Base-by-base conservation (phyloP, 768 basidiomycete species). In the Chiua virens region DNA sequence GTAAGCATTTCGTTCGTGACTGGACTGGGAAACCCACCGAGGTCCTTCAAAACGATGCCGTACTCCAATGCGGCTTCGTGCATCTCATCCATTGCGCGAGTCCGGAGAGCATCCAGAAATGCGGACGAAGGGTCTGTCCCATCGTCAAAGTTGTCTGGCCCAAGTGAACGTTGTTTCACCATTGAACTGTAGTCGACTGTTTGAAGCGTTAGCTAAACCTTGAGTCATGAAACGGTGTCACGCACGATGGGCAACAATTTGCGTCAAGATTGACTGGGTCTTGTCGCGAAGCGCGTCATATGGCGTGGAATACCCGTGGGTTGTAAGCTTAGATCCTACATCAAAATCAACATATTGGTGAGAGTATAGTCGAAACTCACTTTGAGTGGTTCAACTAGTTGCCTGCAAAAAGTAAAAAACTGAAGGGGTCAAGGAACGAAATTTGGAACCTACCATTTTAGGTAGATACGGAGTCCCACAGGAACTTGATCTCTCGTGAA, bases 401-500 rank as follows among this genome's bases (percentile, higher is more conserved):
- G 79, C 78, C 76, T 76, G 43, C 11, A 25, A 25, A 21, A 25
- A 20, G 21, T 50, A 13, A 47, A 28, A 27, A 23, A 27, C 20
- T 40, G 20, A 17, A 34, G 18, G 20, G 37, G 7, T 34, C 20
- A 21, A 30, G n/a, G 42, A 54, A 11, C 1, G 21, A 49, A 39
- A 45, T 9, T 36, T 10, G 37, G 5, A 74, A 78, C 55, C 53
- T 37, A 56, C 87, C 87, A 92, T 67, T 92, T 90, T 44, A 92
- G 75, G 64, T 91, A 92, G 54, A 92, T 85, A 5, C 85, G 89
- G 65, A 92, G 71, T 70, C 84, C 82, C 53, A 91, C 90, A 23
- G 90, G 90, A 9, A 91, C 90, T 71, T 92, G 89, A 58, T 91
- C 90, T 36, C 88, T 83, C 3, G 91, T 91, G 69, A 87, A 92